Evolutionary conservation across 129 eudicot genomes (phyloP).

Genomic region (Arctium minus): DNA sequence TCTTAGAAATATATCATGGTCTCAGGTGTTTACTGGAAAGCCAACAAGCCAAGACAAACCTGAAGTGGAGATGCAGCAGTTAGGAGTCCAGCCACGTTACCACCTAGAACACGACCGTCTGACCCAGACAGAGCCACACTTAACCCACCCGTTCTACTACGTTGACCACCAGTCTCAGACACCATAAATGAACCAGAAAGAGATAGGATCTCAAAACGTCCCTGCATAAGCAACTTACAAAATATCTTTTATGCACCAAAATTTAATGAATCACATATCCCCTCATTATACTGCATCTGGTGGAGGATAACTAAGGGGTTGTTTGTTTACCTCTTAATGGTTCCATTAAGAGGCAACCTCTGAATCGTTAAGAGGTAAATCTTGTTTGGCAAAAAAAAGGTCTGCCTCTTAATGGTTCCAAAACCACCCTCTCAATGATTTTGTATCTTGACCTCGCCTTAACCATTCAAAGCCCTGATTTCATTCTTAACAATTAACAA

Average conservation of each 20-base stretch:
- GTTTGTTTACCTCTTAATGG: too few species aligned
- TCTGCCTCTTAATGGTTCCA: too few species aligned
- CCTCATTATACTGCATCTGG: too few species aligned
- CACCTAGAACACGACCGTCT: conserved; percentile 71
- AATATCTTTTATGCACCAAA: not conserved
- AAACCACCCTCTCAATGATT: too few species aligned
- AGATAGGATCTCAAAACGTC: conserved; percentile 53
- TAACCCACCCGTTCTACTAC: conserved; percentile 43
- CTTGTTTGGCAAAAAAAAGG: too few species aligned
- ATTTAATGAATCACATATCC: not conserved
- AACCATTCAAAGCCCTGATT: too few species aligned
- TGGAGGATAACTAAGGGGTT: not conserved
- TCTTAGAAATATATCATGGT: too few species aligned
- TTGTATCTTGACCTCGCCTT: too few species aligned
- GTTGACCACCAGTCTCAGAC: conserved; percentile 37
- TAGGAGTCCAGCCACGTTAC: conserved; percentile 70
- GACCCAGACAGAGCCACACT: conserved; percentile 63
- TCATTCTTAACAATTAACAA: too few species aligned
- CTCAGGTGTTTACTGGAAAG: too few species aligned
- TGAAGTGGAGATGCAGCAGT: conserved; percentile 66
- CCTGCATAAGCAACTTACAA: conserved; percentile 37
- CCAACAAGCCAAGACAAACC: conserved; percentile 31
- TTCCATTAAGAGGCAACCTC: too few species aligned
- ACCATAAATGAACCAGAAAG: conserved; percentile 58
- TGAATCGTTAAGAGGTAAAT: too few species aligned